Evolutionary conservation across 1,139 yeast genomes (phyloP), one percentile per base, ranked within the genome.

Genomic region (Pichia sp.): DNA sequence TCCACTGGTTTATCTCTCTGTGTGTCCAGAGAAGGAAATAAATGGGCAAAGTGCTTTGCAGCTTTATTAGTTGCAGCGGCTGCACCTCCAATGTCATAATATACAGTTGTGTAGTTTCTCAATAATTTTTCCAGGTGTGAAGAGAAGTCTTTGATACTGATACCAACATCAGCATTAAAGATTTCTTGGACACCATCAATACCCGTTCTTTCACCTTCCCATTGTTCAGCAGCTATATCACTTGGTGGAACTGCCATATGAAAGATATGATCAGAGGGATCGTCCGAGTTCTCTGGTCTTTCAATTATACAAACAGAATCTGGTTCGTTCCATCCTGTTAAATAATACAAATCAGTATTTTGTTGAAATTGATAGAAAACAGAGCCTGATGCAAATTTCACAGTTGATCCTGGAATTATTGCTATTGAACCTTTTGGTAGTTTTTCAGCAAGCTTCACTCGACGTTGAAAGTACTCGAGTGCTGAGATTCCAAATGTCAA

Each of bases 121-220:
- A 83, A 48, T 15, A 84, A 56, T 34, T 66, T 64, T 14, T 62
- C 60, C 19, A 84, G 48, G 49, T 75, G 71, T 4, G 56, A 46
- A 4, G 67, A 63, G 10, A 77, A 55, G 9, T 61, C 58, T 22
- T 67, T 65, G 34, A 72, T 69, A 38, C 77, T 73, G 32, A 72
- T 74, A 2, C 84, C 81, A 41, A 70, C 69, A 59, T 88, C 97
- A 4, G 96, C 96, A 59, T 89, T 91, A 65, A 91, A 91, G 38
- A 80, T 74, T 38, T 85, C 89, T 40, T 64, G 66, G 1, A 84
- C 96, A 11, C 95, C 96, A 38, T 79, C 76, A 7, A 81, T 69
- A 1, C 99, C 99, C 31, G 94, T 81, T 52, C 95, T 72, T 33
- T 76, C 79, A 9, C 99, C 99, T 54, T 89, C 96, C 99, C 99